Percentiles rank a stretch among this genome's conserved stretches.
phyloP scores from a whole-genome alignment of 2,329 filamentous ascomycete genomes.

The Ceratocystis lukuohia region DNA sequence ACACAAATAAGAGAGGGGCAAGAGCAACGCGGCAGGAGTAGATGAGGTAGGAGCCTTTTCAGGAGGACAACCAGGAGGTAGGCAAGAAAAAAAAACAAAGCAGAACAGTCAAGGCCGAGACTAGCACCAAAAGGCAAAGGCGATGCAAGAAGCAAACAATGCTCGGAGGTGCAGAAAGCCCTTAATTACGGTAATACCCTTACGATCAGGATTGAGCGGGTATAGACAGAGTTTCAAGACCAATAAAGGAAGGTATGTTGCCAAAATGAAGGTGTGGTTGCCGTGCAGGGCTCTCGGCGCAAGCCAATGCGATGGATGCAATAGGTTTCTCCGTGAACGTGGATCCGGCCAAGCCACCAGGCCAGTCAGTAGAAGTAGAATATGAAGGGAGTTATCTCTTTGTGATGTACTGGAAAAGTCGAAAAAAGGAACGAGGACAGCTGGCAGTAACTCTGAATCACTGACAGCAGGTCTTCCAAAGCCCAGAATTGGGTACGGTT shows the following conservation, averaged over 20 bases:
- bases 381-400: neutral
- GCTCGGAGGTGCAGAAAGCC: neutral
- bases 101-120: neutral
- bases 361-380: neutral
- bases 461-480: slow-evolving; percentile 19
- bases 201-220: neutral
- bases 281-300: neutral
- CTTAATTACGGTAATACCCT: neutral
- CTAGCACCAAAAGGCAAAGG: neutral
- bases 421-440: slow-evolving; percentile 18
- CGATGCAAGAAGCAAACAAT: slow-evolving; percentile 1
- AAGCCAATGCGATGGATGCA: neutral
- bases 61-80: neutral
- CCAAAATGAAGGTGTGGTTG: neutral
- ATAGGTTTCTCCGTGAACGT: neutral
- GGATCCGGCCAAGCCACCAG: neutral
- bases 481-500: slow-evolving; percentile 11
- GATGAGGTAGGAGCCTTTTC: neutral
- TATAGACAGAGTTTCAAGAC: neutral
- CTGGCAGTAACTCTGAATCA: slow-evolving; percentile 20
- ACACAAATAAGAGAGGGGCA: slow-evolving; percentile 14
- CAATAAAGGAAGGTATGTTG: neutral
- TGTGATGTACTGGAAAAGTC: slow-evolving; percentile 17
- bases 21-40: neutral
- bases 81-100: slow-evolving; percentile 7